Base-by-base conservation (phyloP, 257 asterid species). In the Solanum habrochaites region DNA sequence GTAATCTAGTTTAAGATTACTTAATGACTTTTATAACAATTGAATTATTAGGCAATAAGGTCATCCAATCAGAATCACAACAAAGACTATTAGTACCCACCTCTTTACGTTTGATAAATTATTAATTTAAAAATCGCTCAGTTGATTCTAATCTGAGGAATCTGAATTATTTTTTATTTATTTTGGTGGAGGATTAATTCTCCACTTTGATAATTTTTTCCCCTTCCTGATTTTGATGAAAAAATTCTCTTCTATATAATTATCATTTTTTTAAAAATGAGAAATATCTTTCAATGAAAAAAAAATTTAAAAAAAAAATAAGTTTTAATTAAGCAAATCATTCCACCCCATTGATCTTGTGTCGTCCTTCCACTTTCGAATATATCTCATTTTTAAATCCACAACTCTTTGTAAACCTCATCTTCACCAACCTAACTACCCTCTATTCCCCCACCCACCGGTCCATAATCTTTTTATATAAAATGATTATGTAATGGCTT, bases 31-130 rank as follows among this genome's bases (percentile, higher is more conserved):
- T 70, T 11, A 47, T 66, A 11, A 45, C 31, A n/a, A 27, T 23
- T 83, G 82, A 58, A 85, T 88, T 88, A 85, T 78, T 66, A 18
- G 31, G 37, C 3, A 52, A 73, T 18, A 10, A 60, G 20, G 69
- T 66, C 42, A n/a, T n/a, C n/a, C n/a, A n/a, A 84, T 31, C 82
- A 16, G 64, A 85, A 74, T 88, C 62, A 62, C 43, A 88, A 75
- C 25, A 32, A 73, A 25, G 47, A 8, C 11, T 27, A 9, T 8
- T 39, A 25, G 70, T 23, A 52, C n/a, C n/a, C 62, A 52, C 62
- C n/a, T n/a, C n/a, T n/a, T 52, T 52, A 52, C 60, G 16, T n/a
- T 2, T 52, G n/a, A n/a, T n/a, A n/a, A n/a, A n/a, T n/a, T n/a
- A n/a, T n/a, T n/a, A n/a, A n/a, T n/a, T n/a, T n/a, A n/a, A n/a